Conservation (phyloP, 257 asterid genomes). For the Penstemon davidsonii region DNA sequence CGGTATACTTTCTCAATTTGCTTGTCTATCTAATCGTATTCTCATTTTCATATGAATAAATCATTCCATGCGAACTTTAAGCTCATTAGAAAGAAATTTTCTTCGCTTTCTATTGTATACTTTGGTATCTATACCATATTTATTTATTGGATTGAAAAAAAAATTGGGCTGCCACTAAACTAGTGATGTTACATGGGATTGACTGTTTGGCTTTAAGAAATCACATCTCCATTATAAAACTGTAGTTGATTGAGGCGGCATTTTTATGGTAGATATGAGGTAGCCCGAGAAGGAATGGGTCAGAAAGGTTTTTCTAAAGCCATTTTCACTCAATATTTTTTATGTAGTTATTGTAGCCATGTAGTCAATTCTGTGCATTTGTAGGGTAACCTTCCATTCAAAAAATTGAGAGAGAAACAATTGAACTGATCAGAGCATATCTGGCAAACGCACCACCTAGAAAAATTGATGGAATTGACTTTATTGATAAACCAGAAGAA, state of each 20-base stretch:
- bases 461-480: too few species aligned
- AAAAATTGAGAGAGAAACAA: too few species aligned
- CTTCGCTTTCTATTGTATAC: neutral
- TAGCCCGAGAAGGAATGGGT: slow-evolving; percentile 8
- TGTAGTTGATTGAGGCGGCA: neutral
- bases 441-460: too few species aligned
- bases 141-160: neutral
- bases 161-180: neutral
- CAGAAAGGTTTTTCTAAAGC: neutral
- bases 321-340: neutral
- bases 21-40: neutral
- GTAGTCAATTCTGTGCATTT: too few species aligned
- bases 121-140: neutral
- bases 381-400: too few species aligned
- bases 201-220: slow-evolving; percentile 2
- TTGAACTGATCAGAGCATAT: too few species aligned
- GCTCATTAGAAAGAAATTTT: slow-evolving; percentile 3
- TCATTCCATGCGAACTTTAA: neutral
- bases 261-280: neutral
- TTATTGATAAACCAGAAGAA: too few species aligned
- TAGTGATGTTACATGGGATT: neutral
- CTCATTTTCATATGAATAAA: too few species aligned
- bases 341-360: too few species aligned
- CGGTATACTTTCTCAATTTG: slow-evolving; percentile 52
- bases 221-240: neutral